These are phyloP conservation scores for Cicer bijugum DNA, from an alignment of 306 rosid species.

Conservation along the genomic window DNA sequence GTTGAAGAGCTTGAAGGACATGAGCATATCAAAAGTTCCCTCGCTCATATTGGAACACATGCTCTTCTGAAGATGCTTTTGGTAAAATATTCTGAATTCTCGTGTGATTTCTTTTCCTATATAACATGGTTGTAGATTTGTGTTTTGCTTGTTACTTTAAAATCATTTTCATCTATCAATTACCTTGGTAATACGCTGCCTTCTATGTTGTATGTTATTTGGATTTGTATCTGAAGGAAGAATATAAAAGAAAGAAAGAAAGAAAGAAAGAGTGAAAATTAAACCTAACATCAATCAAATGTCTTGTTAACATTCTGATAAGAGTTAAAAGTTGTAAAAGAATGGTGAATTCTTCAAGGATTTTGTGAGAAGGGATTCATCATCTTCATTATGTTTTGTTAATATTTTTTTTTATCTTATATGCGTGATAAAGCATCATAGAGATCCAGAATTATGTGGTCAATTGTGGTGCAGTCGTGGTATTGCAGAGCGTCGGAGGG, in stretches of 20 bases:
- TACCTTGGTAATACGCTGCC: not conserved
- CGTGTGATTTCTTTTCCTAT: constrained; percentile 18
- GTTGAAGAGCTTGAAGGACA: constrained; percentile 73
- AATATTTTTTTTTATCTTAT: not conserved
- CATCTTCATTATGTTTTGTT: constrained; percentile 1
- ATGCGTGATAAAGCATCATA: constrained; percentile 26
- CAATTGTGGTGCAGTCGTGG: not conserved
- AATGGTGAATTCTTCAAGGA: constrained; percentile 26
- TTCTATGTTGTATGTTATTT: not conserved
- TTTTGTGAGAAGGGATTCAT: constrained; percentile 18
- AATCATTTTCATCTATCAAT: constrained; percentile 10
- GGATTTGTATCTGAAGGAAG: not conserved
- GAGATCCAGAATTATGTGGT: not conserved
- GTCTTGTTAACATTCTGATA: constrained; percentile 13
- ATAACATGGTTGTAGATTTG: not conserved
- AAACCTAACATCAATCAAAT: not conserved
- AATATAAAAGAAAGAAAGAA: not conserved
- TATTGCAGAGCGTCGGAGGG: not conserved
- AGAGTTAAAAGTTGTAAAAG: not conserved
- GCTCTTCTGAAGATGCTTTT: constrained; percentile 83
- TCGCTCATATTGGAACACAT: constrained; percentile 81
- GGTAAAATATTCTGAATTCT: constrained; percentile 51
- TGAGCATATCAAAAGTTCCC: constrained; percentile 61
- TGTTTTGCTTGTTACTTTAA: constrained; percentile 12
- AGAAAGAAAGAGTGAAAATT: not conserved